Evolutionary conservation across 345 rosid species (phyloP).

Genomic region (Mercurialis annua): DNA sequence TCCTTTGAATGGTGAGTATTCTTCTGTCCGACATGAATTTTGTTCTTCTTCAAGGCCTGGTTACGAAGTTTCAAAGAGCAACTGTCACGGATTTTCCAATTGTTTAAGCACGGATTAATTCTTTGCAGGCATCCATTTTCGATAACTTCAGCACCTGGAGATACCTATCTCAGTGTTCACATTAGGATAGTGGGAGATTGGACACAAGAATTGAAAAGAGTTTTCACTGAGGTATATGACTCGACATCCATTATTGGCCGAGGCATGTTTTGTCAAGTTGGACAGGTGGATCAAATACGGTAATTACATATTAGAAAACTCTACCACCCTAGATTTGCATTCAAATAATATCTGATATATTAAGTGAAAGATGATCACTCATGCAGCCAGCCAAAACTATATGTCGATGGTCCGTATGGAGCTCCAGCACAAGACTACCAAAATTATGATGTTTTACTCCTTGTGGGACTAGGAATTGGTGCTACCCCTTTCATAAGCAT

Average conservation of each 20-base stretch:
- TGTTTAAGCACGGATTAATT: not conserved
- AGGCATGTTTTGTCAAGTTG: conserved; percentile 49
- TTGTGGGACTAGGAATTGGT: conserved; percentile 93
- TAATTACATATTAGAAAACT: conserved; percentile 23
- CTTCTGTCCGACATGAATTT: not conserved
- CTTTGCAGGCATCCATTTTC: conserved; percentile 88
- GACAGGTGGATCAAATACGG: conserved; percentile 40
- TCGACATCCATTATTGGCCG: conserved; percentile 54
- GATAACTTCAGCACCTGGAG: conserved; percentile 93
- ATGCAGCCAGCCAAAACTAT: conserved; percentile 69
- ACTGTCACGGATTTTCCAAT: not conserved
- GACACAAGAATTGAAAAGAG: conserved; percentile 76
- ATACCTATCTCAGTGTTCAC: conserved; percentile 77
- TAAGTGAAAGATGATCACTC: conserved; percentile 13
- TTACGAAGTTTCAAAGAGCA: not conserved
- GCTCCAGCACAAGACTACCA: conserved; percentile 96
- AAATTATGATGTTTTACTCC: conserved; percentile 88
- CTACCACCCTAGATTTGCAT: not conserved
- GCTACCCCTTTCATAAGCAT: conserved; percentile 98
- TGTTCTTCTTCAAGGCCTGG: conserved; percentile 4
- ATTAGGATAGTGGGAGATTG: conserved; percentile 90
- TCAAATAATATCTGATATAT: not conserved
- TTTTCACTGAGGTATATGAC: conserved; percentile 53
- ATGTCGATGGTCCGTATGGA: conserved; percentile 91
- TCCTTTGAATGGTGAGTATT: conserved; percentile 73